A percentile compares a stretch with the other conserved stretches of the same genome.
phyloP scores from a whole-genome alignment of 1,284 basidiomycete species.

The Thelephora terrestris region DNA sequence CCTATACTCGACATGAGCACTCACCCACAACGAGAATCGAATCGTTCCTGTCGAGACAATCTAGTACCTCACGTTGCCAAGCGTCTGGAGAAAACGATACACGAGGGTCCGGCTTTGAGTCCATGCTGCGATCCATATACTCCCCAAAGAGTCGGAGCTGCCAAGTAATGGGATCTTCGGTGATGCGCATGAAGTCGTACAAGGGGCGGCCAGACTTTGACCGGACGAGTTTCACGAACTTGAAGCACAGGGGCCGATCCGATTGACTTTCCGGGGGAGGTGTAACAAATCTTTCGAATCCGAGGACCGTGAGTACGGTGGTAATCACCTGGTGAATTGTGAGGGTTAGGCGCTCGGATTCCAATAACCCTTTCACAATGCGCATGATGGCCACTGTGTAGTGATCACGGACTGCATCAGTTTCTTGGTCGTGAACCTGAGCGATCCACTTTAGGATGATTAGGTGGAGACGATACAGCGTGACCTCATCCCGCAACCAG shows the following conservation, averaged over 20 bases:
- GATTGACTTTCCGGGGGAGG: conserved; percentile 11
- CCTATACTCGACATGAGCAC: conserved; percentile 13
- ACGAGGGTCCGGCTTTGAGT: conserved; percentile 42
- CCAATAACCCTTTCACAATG: conserved; percentile 34
- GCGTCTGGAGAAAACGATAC: conserved; percentile 58
- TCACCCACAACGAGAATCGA: conserved; percentile 58
- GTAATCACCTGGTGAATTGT: conserved; percentile 28
- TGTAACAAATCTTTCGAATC: conserved; percentile 31
- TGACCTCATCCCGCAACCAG: conserved; percentile 38
- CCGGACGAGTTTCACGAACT: conserved; percentile 43
- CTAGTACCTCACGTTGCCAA: conserved; percentile 59
- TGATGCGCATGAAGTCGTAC: conserved; percentile 45
- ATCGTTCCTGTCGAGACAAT: conserved; percentile 46
- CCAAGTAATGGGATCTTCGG: conserved; percentile 48
- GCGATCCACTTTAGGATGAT: conserved; percentile 42
- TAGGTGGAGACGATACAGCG: conserved; percentile 42
- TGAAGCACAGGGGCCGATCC: conserved; percentile 38
- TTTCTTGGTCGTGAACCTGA: conserved; percentile 25
- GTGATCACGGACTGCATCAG: conserved; percentile 29
- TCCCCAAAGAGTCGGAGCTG: conserved; percentile 61
- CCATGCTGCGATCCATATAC: conserved; percentile 65
- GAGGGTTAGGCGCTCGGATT: conserved; percentile 26
- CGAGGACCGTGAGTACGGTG: conserved; percentile 32
- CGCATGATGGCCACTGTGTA: conserved; percentile 36
- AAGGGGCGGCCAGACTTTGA: conserved; percentile 30